These are phyloP conservation scores for Cutaneotrichosporon mucoides DNA, from an alignment of 1,284 basidiomycete genomes.

Conservation along the genomic window DNA sequence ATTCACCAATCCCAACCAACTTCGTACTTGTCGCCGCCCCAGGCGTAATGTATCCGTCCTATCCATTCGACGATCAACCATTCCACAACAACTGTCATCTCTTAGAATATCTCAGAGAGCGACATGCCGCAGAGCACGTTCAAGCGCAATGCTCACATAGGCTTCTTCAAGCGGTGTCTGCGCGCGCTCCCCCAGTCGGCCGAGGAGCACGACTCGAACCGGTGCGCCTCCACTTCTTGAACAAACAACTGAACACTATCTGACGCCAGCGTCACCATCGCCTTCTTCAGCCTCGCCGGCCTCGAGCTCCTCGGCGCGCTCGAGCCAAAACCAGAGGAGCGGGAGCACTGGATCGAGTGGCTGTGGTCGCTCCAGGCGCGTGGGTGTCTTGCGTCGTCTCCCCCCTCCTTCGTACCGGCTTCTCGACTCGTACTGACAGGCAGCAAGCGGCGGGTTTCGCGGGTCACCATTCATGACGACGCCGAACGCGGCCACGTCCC, in stretches of 20 bases:
- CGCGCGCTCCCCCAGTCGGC: constrained; percentile 40
- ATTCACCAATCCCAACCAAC: no score
- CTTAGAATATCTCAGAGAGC: not conserved
- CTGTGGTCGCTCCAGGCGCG: constrained; percentile 76
- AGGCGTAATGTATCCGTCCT: no score
- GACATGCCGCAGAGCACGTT: constrained; percentile 36
- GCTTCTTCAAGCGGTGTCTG: constrained; percentile 45
- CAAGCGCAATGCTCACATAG: constrained; percentile 47
- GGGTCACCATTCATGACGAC: constrained; percentile 65
- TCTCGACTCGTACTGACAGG: not conserved
- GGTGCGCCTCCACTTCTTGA: constrained; percentile 25
- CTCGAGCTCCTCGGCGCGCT: constrained; percentile 67
- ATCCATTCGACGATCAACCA: no score
- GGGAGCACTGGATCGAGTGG: constrained; percentile 70
- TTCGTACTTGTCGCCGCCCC: no score
- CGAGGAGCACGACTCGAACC: constrained; percentile 43
- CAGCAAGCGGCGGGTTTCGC: constrained; percentile 66
- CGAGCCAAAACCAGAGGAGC: constrained; percentile 55
- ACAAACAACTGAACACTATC: not conserved
- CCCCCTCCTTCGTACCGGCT: no score
- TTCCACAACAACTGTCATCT: no score
- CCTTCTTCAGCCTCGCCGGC: constrained; percentile 77
- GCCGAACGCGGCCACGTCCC: constrained; percentile 56
- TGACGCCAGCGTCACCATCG: constrained; percentile 62
- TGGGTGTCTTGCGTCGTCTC: constrained; percentile 15